Evolutionary conservation across 176 grass and related monocot species (phyloP).

Genomic region (Avena eriantha): DNA sequence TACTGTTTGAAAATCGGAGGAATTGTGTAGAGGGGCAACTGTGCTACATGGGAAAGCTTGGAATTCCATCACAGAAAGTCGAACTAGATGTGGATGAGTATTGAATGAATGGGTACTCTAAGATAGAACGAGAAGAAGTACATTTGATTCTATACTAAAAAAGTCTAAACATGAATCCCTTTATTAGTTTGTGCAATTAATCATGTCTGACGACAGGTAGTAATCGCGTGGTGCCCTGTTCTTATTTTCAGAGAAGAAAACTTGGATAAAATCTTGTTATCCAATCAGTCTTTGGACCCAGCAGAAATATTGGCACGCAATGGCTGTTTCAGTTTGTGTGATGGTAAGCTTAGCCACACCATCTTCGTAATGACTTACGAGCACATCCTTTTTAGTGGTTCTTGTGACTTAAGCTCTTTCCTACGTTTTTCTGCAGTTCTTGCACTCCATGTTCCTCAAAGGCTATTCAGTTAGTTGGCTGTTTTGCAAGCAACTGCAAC

Average conservation of each 20-base stretch:
- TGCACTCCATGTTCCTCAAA: constrained; percentile 28
- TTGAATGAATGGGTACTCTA: constrained; percentile 6
- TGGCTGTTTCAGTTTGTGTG: constrained; percentile 57
- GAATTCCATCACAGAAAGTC: not conserved
- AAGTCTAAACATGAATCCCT: not conserved
- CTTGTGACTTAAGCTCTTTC: constrained; percentile 27
- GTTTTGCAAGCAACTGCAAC: not conserved
- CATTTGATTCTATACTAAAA: not conserved
- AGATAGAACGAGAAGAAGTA: not conserved
- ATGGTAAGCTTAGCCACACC: constrained; percentile 55
- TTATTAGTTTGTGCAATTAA: not conserved
- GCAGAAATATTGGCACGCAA: constrained; percentile 59
- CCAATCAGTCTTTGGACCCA: constrained; percentile 56
- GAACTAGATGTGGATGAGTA: not conserved
- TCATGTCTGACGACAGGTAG: not conserved
- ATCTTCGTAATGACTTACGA: not conserved
- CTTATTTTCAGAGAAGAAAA: constrained; percentile 61
- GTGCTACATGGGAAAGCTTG: too few relatives aligned
- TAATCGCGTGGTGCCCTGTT: constrained; percentile 24
- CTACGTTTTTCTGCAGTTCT: constrained; percentile 56
- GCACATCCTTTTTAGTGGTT: not conserved
- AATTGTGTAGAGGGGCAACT: not conserved
- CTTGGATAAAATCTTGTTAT: constrained; percentile 56
- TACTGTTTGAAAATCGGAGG: not conserved
- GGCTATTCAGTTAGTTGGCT: constrained; percentile 22